Percentiles rank a stretch among this genome's conserved stretches.
Conservation (phyloP, 164 flowering plant genomes). For the Stephania japonica region DNA sequence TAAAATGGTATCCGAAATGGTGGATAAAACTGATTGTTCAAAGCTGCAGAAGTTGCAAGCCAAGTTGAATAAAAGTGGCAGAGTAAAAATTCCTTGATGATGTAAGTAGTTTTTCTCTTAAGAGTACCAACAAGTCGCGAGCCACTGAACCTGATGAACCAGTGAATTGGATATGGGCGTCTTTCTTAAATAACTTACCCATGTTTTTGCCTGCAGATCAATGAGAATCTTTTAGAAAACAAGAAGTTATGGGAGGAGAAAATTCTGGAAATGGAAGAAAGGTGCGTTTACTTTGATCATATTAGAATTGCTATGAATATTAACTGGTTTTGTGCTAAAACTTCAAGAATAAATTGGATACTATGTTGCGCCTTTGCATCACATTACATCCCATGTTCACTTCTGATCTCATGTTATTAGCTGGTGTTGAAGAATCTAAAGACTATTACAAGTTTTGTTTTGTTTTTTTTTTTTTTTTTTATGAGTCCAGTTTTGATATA, state of each 20-base stretch:
- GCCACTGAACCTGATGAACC: background rate
- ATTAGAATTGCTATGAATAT: background rate
- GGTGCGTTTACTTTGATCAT: conserved; percentile 32
- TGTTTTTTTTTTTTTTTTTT: too few species aligned
- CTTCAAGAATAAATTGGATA: background rate
- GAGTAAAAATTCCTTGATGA: conserved; percentile 82
- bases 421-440: background rate
- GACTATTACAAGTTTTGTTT: too few species aligned
- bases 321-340: background rate
- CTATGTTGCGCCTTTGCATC: background rate
- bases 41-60: conserved; percentile 73
- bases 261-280: conserved; percentile 57
- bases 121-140: background rate
- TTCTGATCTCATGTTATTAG: background rate
- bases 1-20: conserved; percentile 52
- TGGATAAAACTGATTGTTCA: conserved; percentile 44
- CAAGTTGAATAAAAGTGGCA: conserved; percentile 61
- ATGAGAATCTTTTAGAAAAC: conserved; percentile 78
- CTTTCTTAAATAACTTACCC: background rate
- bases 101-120: conserved; percentile 34
- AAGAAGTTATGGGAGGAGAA: conserved; percentile 69
- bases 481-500: too few species aligned
- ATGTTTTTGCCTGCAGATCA: conserved; percentile 47
- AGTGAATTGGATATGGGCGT: background rate
- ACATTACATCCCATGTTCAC: background rate